Base-by-base conservation (phyloP, 2,329 filamentous ascomycete species). In the Diaporthe sp. region DNA sequence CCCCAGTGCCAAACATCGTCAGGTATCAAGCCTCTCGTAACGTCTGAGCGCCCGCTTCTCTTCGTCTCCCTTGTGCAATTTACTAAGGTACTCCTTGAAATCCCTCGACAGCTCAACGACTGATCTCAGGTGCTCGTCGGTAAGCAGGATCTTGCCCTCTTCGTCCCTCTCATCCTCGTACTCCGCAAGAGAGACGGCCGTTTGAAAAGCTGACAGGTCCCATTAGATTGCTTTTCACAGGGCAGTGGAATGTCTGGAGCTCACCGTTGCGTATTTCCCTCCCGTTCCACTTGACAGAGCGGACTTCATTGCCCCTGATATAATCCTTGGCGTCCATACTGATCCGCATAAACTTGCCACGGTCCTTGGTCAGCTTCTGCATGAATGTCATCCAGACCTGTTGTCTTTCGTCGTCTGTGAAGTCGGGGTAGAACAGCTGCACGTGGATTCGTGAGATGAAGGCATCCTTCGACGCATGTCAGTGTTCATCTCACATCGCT, bases 391-490 rank as follows among this genome's bases (percentile, higher is more conserved):
- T 46, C 82, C 83, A 84, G 8, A 84, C 72, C 13, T 75, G 42
- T 10, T 80, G 71, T 0, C 81, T 75, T 39, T 81, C 76, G 0
- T 80, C 77, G 5, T 82, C 80, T 2, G 77, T 78, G 17, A 83
- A 82, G 10, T 81, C 79, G 0, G 76, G 72, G 19, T 82, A 83
- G 61, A 80, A 79, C 0, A 83, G 58, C 44, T 82, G 77, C 3
- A 84, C 58, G 15, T 84, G 82, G 0, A 83, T 78, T 1, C 82
- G 79, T 0, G 82, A 83, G 4, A 81, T 80, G 67, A 83, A 82
- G 0, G 82, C 82, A 2, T 83, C 81, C 72, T 73, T 22, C 8
- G 4, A 12, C 0, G 0, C 3, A 19, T 19, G 39, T 60, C 13
- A 71, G 68, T 71, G 10, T 4, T 37, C 2, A 0, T n/a, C 15